phyloP scores from a whole-genome alignment of 148 eudicot genomes.

The Salicornia ramosissima region DNA sequence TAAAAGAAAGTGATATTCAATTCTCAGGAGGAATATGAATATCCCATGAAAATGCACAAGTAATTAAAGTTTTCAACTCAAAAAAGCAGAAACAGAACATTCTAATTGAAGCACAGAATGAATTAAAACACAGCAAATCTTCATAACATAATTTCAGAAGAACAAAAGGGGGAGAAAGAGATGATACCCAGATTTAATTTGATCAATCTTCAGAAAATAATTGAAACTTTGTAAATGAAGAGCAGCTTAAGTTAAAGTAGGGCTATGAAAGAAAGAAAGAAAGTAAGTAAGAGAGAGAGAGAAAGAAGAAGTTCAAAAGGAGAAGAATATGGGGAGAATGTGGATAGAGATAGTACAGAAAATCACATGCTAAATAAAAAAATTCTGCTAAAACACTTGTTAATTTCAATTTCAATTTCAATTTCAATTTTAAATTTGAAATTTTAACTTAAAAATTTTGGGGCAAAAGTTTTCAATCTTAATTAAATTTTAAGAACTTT shows the following conservation, averaged over 20 bases:
- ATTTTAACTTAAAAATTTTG: no score
- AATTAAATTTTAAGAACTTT: no score
- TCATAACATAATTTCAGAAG: not conserved
- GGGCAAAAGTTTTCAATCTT: not conserved
- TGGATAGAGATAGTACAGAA: conserved; percentile 8
- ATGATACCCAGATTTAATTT: conserved; percentile 19
- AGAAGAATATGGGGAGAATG: conserved; percentile 1
- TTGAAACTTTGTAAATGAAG: not conserved
- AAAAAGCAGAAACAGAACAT: not conserved
- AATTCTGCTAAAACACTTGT: not conserved
- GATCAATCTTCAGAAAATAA: not conserved
- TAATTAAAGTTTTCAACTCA: not conserved
- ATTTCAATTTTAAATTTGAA: not conserved
- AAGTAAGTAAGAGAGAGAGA: conserved; percentile 5
- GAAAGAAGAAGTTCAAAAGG: not conserved
- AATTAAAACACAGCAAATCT: not conserved
- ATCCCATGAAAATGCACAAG: not conserved
- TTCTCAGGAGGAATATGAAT: not conserved
- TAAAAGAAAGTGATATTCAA: not conserved
- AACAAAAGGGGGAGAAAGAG: not conserved
- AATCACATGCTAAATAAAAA: not conserved
- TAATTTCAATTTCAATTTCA: not conserved
- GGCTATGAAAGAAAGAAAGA: not conserved
- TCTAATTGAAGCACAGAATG: not conserved
- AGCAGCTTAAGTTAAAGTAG: not conserved